Base-by-base conservation (phyloP, 306 rosid genomes). In the Cucurbita pepo region DNA sequence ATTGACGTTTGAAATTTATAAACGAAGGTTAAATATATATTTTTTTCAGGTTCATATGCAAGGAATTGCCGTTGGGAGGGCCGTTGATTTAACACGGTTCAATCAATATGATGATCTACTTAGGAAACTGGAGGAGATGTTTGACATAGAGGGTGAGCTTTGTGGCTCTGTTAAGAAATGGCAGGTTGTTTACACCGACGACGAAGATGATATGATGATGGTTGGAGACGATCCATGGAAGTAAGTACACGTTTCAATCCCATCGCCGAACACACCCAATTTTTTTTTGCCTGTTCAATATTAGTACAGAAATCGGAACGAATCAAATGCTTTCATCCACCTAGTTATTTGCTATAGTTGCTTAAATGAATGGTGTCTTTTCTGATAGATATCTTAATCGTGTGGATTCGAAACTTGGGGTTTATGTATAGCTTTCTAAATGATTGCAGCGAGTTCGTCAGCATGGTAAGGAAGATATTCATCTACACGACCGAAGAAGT, bases 11-110 rank as follows among this genome's bases (percentile, higher is more conserved):
- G 3, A 60, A 59, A 60, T 36, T 60, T 34, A 16, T n/a, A 60
- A 60, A 25, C 34, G 0, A 60, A 60, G 45, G 21, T 34, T 34
- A 34, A 59, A 10, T 52, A 65, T 10, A 40, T 67, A 30, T 30
- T 30, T 50, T 19, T 75, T 75, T 44, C 85, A 90, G 98, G 98
- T 94, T 81, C 98, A 90, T 83, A 94, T 94, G 98, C 97, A 87
- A 81, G 98, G 98, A 86, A 90, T 90, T 84, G 96, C 97, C 63
- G 97, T 94, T 48, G 98, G 98, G 76, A 87, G 98, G 87, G 98
- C 98, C 47, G 98, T 94, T 53, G 97, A 94, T 83, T 83, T 94
- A 77, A 82, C 90, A 11, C 84, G 88, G 71, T 90, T 90, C 83
- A 91, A 88, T 77, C 83, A 81, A 51, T 94, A 90, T 56, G 89